Percentiles rank a stretch among this genome's conserved stretches.
Evolutionary conservation across 345 rosid genomes (phyloP).

Genomic region (Melaleuca quinquenervia): DNA sequence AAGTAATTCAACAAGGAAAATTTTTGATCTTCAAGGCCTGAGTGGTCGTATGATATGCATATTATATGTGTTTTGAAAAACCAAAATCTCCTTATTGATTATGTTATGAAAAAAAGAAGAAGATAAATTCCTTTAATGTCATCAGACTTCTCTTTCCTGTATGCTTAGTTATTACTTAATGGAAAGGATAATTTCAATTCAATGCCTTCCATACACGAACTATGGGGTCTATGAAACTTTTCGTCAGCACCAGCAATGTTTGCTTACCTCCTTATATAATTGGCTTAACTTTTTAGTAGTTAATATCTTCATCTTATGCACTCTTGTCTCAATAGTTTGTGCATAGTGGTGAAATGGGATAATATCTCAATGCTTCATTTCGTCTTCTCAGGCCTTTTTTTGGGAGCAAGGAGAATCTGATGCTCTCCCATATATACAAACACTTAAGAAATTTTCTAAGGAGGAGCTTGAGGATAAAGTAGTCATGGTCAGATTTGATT

Average conservation of each 20-base stretch:
- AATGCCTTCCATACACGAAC: not conserved
- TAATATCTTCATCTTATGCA: not conserved
- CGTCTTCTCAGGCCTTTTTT: constrained; percentile 16
- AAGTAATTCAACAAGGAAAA: not conserved
- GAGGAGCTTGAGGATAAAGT: constrained; percentile 45
- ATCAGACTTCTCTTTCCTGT: not conserved
- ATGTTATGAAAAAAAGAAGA: constrained; percentile 3
- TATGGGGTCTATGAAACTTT: not conserved
- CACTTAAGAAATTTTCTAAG: constrained; percentile 39
- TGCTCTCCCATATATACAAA: constrained; percentile 41
- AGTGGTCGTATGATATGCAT: not conserved
- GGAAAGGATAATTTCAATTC: not conserved
- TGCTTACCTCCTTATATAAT: not conserved
- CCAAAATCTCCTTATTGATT: not conserved
- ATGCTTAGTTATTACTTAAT: not conserved
- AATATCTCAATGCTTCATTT: not conserved
- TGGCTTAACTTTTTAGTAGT: not conserved
- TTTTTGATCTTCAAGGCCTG: not conserved
- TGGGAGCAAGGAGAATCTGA: constrained; percentile 15
- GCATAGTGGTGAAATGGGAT: not conserved
- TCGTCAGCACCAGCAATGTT: not conserved
- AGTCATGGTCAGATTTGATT: constrained; percentile 65
- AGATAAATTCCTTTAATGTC: constrained; percentile 9
- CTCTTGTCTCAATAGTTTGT: not conserved
- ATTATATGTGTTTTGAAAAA: not conserved